These are phyloP conservation scores for Cryptococcus sp. DNA, from an alignment of 1,284 basidiomycete genomes.

Conservation along the genomic window DNA sequence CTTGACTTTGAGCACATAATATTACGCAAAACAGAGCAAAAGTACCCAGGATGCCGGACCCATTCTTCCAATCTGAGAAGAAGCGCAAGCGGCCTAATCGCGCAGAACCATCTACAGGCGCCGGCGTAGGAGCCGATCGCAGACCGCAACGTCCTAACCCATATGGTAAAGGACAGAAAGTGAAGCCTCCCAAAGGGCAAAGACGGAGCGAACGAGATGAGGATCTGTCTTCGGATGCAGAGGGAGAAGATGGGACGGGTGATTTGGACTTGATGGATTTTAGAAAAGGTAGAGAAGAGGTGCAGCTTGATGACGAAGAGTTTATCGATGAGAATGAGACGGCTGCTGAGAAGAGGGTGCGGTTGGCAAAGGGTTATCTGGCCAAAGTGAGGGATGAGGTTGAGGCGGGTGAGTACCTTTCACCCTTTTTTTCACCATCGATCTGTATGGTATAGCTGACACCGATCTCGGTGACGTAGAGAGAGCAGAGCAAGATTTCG, in stretches of 20 bases:
- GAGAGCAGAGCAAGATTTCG: constrained; percentile 71
- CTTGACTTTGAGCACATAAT: no score
- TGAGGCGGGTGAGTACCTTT: constrained; percentile 66
- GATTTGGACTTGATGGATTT: constrained; percentile 77
- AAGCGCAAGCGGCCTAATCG: constrained; percentile 63
- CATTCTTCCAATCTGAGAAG: constrained; percentile 74
- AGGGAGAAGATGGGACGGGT: constrained; percentile 57
- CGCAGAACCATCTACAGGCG: constrained; percentile 34
- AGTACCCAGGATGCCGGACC: constrained; percentile 66
- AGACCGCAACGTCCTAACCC: constrained; percentile 22
- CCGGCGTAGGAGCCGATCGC: constrained; percentile 17
- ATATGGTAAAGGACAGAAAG: constrained; percentile 35
- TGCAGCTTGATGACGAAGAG: constrained; percentile 73
- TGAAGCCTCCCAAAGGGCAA: constrained; percentile 14
- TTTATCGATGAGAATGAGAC: constrained; percentile 70
- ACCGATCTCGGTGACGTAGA: constrained; percentile 51
- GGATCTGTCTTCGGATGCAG: constrained; percentile 64
- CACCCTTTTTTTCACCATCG: neutral
- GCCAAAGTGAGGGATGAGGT: constrained; percentile 73
- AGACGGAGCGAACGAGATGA: constrained; percentile 59
- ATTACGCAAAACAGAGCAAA: neutral
- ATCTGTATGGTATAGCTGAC: constrained; percentile 1
- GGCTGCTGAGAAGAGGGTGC: constrained; percentile 86
- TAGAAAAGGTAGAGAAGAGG: constrained; percentile 54
- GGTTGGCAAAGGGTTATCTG: constrained; percentile 87